Percentiles rank a stretch among this genome's conserved stretches.
These are phyloP conservation scores for Gaeumannomyces tritici DNA, from an alignment of 2,329 filamentous ascomycete species.

Conservation along the genomic window DNA sequence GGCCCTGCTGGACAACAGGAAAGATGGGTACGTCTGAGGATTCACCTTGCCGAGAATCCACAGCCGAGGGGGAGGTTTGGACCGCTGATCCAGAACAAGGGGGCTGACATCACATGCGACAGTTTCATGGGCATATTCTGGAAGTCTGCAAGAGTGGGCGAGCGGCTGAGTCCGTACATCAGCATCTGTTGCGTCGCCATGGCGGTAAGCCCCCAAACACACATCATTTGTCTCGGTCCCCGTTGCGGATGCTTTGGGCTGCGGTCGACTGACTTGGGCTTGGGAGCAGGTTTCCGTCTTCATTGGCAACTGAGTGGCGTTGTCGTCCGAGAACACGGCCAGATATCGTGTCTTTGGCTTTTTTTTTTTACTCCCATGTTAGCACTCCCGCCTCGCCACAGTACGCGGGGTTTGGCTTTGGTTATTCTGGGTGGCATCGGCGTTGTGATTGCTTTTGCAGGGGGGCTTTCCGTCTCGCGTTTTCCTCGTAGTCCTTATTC, in stretches of 20 bases:
- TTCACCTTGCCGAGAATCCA: neutral
- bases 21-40: constrained; percentile 56
- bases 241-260: neutral
- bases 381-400: neutral
- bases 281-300: constrained; percentile 8
- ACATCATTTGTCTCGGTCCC: neutral
- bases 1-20: constrained; percentile 83
- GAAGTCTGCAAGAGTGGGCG: constrained; percentile 90
- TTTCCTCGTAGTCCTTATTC: neutral
- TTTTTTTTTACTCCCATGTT: neutral
- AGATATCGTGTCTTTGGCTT: neutral
- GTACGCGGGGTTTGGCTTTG: neutral
- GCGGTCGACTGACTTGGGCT: neutral
- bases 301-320: constrained; percentile 6
- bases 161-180: constrained; percentile 89
- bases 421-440: neutral
- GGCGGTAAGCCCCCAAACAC: constrained; percentile 50
- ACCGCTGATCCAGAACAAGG: neutral
- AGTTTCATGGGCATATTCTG: constrained; percentile 83
- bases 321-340: neutral
- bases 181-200: constrained; percentile 88
- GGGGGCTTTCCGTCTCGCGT: neutral
- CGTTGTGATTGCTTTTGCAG: neutral
- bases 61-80: neutral
- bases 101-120: neutral